Evolutionary conservation across 2,329 filamentous ascomycete genomes (phyloP).

Genomic region (Colletotrichum liaoningense): DNA sequence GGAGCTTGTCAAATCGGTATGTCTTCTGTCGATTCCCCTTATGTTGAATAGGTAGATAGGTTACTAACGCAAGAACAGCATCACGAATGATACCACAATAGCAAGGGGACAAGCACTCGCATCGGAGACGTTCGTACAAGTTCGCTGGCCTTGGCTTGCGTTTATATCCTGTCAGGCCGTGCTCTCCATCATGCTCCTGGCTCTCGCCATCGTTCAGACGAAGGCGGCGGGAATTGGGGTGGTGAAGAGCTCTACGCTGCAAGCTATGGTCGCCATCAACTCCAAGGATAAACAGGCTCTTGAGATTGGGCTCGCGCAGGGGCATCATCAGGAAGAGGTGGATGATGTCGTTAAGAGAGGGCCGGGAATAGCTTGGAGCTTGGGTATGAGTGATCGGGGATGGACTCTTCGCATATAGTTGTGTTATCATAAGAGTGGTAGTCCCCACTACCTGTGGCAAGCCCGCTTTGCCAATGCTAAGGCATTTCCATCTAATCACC

Average conservation of each 20-base stretch:
- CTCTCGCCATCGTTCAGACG: conserved; percentile 25
- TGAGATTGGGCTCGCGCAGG: not conserved
- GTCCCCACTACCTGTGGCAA: too few species aligned
- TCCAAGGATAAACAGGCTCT: not conserved
- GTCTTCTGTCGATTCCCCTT: too few species aligned
- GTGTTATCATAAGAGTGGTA: too few species aligned
- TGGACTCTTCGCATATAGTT: not conserved
- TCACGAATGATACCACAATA: not conserved
- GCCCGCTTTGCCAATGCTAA: too few species aligned
- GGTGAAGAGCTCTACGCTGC: conserved; percentile 33
- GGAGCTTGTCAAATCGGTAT: not conserved
- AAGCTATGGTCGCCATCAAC: not conserved
- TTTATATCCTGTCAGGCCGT: conserved; percentile 35
- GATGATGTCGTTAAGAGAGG: not conserved
- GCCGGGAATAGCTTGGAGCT: not conserved
- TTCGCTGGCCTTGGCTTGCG: conserved; percentile 37
- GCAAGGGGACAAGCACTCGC: conserved; percentile 9
- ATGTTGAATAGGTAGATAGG: too few species aligned
- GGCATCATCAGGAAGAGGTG: not conserved
- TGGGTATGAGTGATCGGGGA: not conserved
- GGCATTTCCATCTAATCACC: too few species aligned
- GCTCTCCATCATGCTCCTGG: conserved; percentile 30
- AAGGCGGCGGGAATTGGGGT: conserved; percentile 30
- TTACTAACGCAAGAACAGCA: not conserved
- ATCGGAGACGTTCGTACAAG: conserved; percentile 25